Conservation (phyloP, 306 rosid genomes). For the Canavalia ensiformis region DNA sequence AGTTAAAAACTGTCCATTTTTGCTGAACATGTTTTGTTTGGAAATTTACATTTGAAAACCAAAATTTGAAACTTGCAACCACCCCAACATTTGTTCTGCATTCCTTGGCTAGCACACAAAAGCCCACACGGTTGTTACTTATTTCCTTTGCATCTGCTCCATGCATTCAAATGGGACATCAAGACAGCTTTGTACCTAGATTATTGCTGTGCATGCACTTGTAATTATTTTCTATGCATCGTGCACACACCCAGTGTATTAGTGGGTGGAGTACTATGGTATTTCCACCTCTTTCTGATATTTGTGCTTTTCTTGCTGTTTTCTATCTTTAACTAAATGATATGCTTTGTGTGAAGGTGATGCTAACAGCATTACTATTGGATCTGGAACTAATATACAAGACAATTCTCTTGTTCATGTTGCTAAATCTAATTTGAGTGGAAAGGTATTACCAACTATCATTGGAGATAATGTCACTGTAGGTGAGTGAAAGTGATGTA, state of each 20-base stretch:
- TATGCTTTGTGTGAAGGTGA: constrained; percentile 55
- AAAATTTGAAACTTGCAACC: too few relatives aligned
- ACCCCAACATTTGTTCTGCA: constrained; percentile 2
- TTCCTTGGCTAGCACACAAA: constrained; percentile 3
- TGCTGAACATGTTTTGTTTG: too few relatives aligned
- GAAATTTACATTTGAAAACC: too few relatives aligned
- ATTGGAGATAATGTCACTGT: constrained; percentile 95
- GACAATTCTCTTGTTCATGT: constrained; percentile 97
- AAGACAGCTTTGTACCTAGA: constrained; percentile 6
- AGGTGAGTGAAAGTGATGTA: constrained; percentile 66
- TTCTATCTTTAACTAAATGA: constrained; percentile 23
- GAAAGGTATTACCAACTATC: constrained; percentile 89
- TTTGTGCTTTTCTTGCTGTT: constrained; percentile 19
- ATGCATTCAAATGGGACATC: constrained; percentile 36
- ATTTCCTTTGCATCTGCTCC: constrained; percentile 44
- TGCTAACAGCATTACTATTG: constrained; percentile 61
- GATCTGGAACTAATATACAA: constrained; percentile 93
- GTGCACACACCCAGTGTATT: neutral
- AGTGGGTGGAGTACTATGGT: constrained; percentile 19
- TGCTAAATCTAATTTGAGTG: constrained; percentile 86
- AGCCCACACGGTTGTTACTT: constrained; percentile 7
- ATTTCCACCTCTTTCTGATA: neutral
- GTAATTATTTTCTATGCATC: neutral
- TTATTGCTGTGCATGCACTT: neutral
- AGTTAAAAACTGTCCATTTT: too few relatives aligned